Evolutionary conservation across 2,329 filamentous ascomycete species (phyloP).

Genomic region (Cladosporium colombiae): DNA sequence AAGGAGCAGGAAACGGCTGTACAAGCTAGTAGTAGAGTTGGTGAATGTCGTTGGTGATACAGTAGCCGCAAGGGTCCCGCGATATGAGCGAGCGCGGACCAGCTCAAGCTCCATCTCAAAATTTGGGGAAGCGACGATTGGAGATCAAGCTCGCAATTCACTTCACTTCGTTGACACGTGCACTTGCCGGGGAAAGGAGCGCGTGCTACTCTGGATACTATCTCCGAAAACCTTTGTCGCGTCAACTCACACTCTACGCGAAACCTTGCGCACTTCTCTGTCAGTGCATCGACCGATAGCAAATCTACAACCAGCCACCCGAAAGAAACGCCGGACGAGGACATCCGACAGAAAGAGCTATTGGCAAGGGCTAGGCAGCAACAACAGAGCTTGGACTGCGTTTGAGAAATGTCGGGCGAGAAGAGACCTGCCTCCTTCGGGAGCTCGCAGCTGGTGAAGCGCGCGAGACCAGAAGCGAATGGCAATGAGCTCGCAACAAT

Average conservation of each 20-base stretch:
- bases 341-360: background rate
- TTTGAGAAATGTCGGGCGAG: slow-evolving; percentile 73
- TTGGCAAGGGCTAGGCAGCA: background rate
- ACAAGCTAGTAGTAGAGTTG: background rate
- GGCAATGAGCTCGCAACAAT: slow-evolving; percentile 59
- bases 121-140: slow-evolving; percentile 15
- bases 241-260: background rate
- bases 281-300: background rate
- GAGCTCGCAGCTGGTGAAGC: slow-evolving; percentile 80
- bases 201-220: background rate
- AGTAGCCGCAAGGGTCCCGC: slow-evolving; percentile 7
- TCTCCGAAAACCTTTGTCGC: background rate
- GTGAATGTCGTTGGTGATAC: background rate
- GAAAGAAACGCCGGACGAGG: background rate
- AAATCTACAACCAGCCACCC: background rate
- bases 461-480: slow-evolving; percentile 70
- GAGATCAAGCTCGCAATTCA: slow-evolving; percentile 4
- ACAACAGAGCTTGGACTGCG: background rate
- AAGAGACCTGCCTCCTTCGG: slow-evolving; percentile 85
- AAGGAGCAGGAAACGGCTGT: background rate
- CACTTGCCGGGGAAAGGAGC: background rate
- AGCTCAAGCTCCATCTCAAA: slow-evolving; percentile 11
- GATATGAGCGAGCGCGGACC: background rate
- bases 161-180: slow-evolving; percentile 11
- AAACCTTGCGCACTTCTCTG: background rate